A percentile compares a stretch with the other conserved stretches of the same genome.
Conservation (phyloP, 306 rosid genomes). For the Rubus idaeus region DNA sequence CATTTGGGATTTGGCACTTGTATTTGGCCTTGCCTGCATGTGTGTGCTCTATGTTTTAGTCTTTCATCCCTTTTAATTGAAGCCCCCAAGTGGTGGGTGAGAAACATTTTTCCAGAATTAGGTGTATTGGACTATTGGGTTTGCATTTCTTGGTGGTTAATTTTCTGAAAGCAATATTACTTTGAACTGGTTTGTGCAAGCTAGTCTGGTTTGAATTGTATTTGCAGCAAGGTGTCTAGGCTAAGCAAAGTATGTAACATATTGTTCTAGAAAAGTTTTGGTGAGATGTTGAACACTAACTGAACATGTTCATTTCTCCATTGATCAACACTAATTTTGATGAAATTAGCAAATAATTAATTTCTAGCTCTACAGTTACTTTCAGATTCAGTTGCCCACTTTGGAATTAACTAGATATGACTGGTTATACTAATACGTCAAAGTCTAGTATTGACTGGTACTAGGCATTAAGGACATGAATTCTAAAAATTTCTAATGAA, state of each 20-base stretch:
- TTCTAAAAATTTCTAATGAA: no score
- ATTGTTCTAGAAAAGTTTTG: not conserved
- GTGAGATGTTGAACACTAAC: conserved; percentile 12
- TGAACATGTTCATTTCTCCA: not conserved
- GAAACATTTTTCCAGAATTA: conserved; percentile 28
- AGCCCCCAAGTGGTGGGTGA: conserved; percentile 52
- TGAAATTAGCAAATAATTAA: not conserved
- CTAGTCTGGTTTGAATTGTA: conserved; percentile 8
- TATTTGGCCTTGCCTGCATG: not conserved
- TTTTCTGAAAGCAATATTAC: conserved; percentile 37
- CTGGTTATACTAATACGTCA: conserved; percentile 15
- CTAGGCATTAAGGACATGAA: no score
- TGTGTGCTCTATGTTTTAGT: not conserved
- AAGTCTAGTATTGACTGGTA: not conserved
- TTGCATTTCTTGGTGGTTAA: conserved; percentile 28
- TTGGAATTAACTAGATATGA: conserved; percentile 6
- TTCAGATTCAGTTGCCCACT: not conserved
- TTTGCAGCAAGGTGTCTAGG: conserved; percentile 18
- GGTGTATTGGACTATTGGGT: not conserved
- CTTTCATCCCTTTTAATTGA: conserved; percentile 36
- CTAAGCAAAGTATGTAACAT: not conserved
- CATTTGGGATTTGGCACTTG: not conserved
- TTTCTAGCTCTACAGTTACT: not conserved
- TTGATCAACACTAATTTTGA: not conserved
- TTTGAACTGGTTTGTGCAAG: not conserved